A percentile compares a stretch with the other conserved stretches of the same genome.
Conservation (phyloP, 106 monocot genomes). For the Dioscorea dumetorum region DNA sequence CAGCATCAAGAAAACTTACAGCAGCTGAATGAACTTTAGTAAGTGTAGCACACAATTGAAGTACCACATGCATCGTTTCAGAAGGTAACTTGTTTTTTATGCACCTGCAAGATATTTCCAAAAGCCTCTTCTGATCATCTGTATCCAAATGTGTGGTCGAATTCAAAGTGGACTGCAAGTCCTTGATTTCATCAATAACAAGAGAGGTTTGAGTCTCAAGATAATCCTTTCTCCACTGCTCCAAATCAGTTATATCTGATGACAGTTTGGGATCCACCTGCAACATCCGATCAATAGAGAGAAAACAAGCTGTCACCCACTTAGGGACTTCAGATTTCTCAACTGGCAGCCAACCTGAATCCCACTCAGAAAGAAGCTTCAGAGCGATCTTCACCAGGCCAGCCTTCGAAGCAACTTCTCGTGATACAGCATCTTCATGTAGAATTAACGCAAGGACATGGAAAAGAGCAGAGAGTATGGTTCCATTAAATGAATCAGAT, state of each 20-base stretch:
- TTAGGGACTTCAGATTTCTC: slow-evolving; percentile 66
- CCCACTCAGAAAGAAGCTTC: slow-evolving; percentile 75
- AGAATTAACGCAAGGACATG: slow-evolving; percentile 95
- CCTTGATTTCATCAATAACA: slow-evolving; percentile 48
- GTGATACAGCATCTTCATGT: slow-evolving; percentile 70
- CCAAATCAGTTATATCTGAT: slow-evolving; percentile 38
- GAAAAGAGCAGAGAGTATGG: slow-evolving; percentile 60
- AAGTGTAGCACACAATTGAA: slow-evolving; percentile 90
- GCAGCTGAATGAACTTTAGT: slow-evolving; percentile 87
- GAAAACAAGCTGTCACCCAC: slow-evolving; percentile 93
- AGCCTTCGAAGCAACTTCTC: slow-evolving; percentile 62
- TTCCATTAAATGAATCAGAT: slow-evolving; percentile 27
- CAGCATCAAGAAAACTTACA: slow-evolving; percentile 74
- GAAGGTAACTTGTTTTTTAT: slow-evolving; percentile 77
- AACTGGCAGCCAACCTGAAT: slow-evolving; percentile 22
- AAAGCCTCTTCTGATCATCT: slow-evolving; percentile 66
- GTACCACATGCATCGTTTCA: slow-evolving; percentile 88
- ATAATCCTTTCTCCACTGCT: slow-evolving; percentile 54
- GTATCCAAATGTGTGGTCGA: slow-evolving; percentile 28
- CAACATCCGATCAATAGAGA: slow-evolving; percentile 83
- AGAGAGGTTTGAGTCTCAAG: slow-evolving; percentile 31
- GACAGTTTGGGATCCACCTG: slow-evolving; percentile 69
- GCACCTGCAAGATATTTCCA: slow-evolving; percentile 85
- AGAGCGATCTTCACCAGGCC: slow-evolving; percentile 69
- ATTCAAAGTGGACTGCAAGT: slow-evolving; percentile 17